Evolutionary conservation across 73 alveolate species (phyloP).

Genomic region (Stentor roeselii): DNA sequence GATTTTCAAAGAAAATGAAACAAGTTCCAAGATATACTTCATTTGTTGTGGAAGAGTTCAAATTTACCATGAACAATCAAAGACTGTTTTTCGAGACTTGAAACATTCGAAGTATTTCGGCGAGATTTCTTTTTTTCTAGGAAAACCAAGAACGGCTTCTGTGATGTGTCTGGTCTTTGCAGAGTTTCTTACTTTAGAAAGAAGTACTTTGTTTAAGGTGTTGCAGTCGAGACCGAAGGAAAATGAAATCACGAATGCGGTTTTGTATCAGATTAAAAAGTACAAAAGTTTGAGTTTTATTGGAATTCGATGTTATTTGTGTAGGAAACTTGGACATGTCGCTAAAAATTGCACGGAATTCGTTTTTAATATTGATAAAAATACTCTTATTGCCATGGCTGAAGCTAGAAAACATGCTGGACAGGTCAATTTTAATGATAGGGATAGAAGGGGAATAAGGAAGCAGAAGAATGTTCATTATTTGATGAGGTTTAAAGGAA

Average conservation of each 20-base stretch:
- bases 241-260: not conserved
- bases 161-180: constrained; percentile 41
- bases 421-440: too few relatives aligned
- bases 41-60: constrained; percentile 54
- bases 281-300: too few relatives aligned
- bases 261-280: too few relatives aligned
- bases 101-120: constrained; percentile 30
- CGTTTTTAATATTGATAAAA: too few relatives aligned
- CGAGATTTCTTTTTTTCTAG: constrained; percentile 53
- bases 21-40: constrained; percentile 54
- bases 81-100: not conserved
- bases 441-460: too few relatives aligned
- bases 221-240: not conserved
- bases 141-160: constrained; percentile 48
- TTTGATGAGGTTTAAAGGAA: too few relatives aligned
- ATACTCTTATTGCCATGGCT: too few relatives aligned
- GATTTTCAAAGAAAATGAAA: constrained; percentile 42
- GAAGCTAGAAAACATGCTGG: too few relatives aligned
- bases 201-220: not conserved
- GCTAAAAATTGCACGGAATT: too few relatives aligned
- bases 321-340: too few relatives aligned
- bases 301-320: too few relatives aligned
- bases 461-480: too few relatives aligned
- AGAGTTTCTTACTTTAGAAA: not conserved
- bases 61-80: constrained; percentile 32